Evolutionary conservation across 169 alveolate genomes (phyloP), one percentile per base, ranked within the genome.

Genomic region (Neospora caninum): DNA sequence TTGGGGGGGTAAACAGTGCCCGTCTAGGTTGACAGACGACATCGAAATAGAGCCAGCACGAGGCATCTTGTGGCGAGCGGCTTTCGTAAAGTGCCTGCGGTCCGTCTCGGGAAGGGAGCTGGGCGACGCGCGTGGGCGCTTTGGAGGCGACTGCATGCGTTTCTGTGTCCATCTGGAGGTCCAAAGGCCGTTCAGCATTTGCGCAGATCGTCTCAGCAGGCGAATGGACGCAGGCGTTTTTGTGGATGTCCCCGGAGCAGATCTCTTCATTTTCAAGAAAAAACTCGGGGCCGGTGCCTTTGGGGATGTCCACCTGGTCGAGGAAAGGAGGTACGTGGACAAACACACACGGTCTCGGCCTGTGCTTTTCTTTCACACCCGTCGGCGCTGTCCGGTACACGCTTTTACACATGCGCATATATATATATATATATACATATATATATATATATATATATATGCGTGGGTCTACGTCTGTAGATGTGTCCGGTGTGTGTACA

Each of bases 281-380:
- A 94, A 94, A 93, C 91, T 96, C 83, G 97, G 97, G 34, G 87
- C 93, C 38, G 97, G 97, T 0, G 95, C 97, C 0, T 96, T 96
- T 86, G 97, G 97, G n/a, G 94, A 95, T 53, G 97, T 95, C 64
- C 95, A 91, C 89, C 88, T 93, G 10, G 97, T 96, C n/a, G 95
- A 49, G 38, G 97, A 96, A 31, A 78, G 42, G 80, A 73, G 87
- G 95, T 86, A 29, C 27, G 92, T 4, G 1, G 9, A 53, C 1
- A 2, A 18, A n/a, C 53, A 29, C 54, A 9, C 45, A 6, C 49
- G 10, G 4, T 69, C 18, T 20, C 13, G n/a, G 31, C 80, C 29
- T 69, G 34, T n/a, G 70, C 16, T 16, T 16, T 25, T 58, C 70
- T 58, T 25, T 58, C 70, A 58, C 70, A 25, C 70, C 16, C 25